Evolutionary conservation across 768 basidiomycete species (phyloP).

Genomic region (Pilatotrama ljubarskyi): DNA sequence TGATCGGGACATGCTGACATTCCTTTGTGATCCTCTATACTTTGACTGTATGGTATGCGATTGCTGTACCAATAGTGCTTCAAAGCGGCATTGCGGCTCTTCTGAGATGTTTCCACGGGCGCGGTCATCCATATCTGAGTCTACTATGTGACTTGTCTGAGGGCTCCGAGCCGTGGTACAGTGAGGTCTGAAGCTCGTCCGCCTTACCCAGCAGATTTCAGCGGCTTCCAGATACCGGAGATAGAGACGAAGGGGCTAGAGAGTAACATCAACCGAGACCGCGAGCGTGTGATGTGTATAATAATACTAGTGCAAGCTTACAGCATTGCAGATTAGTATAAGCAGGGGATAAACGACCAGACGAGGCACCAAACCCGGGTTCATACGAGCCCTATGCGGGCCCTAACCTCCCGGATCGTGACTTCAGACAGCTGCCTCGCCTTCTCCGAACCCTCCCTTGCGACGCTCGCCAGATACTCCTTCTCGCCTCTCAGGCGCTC

Average conservation of each 20-base stretch:
- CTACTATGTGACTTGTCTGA: no score
- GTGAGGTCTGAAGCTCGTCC: no score
- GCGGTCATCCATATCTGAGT: no score
- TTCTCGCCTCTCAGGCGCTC: slow-evolving; percentile 59
- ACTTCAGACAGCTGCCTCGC: slow-evolving; percentile 60
- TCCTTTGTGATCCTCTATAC: not conserved
- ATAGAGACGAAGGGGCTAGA: no score
- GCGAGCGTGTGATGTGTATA: no score
- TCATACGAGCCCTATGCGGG: slow-evolving; percentile 55
- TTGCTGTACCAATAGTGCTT: not conserved
- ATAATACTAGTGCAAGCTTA: no score
- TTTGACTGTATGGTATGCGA: not conserved
- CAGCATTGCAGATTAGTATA: not conserved
- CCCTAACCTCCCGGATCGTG: slow-evolving; percentile 71
- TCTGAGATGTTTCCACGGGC: no score
- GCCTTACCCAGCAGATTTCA: no score
- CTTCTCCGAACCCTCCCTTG: slow-evolving; percentile 58
- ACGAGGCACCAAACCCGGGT: not conserved
- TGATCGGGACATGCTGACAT: slow-evolving; percentile 30
- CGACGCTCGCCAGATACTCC: slow-evolving; percentile 61
- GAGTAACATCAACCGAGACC: no score
- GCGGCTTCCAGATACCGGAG: no score
- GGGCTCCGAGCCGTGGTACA: no score
- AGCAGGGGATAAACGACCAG: not conserved
- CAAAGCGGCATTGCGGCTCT: no score